Percentiles rank a stretch among this genome's conserved stretches.
phyloP scores from a whole-genome alignment of 805 yeast species.

The Schwanniomyces sp. region DNA sequence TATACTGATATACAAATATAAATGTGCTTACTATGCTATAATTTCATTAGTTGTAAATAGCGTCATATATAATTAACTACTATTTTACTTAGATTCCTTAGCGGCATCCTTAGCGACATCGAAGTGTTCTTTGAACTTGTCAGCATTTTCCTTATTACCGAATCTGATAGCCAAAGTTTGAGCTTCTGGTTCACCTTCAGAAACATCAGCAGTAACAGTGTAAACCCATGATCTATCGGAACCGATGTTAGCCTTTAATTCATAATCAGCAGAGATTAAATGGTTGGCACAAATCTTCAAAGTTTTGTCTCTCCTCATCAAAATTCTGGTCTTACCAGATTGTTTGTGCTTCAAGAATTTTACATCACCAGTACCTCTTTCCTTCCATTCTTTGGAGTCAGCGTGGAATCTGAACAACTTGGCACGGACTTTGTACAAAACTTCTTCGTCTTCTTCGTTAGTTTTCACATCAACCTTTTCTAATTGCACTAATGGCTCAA shows the following conservation, averaged over 20 bases:
- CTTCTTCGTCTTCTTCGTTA: slow-evolving; percentile 39
- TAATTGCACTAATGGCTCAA: slow-evolving; percentile 92
- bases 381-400: slow-evolving; percentile 94
- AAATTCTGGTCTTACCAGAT: slow-evolving; percentile 78
- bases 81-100: not conserved
- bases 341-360: slow-evolving; percentile 89
- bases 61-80: not conserved
- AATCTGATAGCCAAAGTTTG: slow-evolving; percentile 96
- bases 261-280: slow-evolving; percentile 77
- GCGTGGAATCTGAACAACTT: slow-evolving; percentile 88
- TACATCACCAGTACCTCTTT: slow-evolving; percentile 98
- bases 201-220: slow-evolving; percentile 85
- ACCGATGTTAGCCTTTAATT: slow-evolving; percentile 89
- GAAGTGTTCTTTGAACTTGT: slow-evolving; percentile 89
- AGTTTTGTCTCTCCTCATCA: slow-evolving; percentile 99
- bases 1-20: not conserved
- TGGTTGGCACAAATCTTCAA: slow-evolving; percentile 98
- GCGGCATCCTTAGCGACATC: slow-evolving; percentile 68
- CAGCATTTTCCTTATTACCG: slow-evolving; percentile 90
- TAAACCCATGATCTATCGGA: slow-evolving; percentile 99
- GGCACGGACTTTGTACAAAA: slow-evolving; percentile 74
- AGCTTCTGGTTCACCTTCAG: slow-evolving; percentile 96
- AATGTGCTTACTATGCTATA: not conserved
- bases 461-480: slow-evolving; percentile 97
- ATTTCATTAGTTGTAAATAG: slow-evolving; percentile 1